Conservation (phyloP, 768 basidiomycete genomes). For the Suillus fuscotomentosus region DNA sequence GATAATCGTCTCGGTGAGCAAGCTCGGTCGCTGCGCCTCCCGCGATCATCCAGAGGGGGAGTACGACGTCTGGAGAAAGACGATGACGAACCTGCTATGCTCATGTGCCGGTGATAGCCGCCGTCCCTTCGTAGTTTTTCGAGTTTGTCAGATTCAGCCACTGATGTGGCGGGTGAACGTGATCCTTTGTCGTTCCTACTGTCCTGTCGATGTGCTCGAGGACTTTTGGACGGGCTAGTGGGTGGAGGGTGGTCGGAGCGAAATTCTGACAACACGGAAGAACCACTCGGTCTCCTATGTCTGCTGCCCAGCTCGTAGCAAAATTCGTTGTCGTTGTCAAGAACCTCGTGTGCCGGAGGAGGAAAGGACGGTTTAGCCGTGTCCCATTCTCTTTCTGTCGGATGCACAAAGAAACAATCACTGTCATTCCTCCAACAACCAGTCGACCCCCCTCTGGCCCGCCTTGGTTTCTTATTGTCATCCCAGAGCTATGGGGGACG, state of each 20-base stretch:
- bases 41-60: slow-evolving; percentile 10
- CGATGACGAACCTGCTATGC: background rate
- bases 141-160: slow-evolving; percentile 22
- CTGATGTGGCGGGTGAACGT: slow-evolving; percentile 25
- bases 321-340: slow-evolving; percentile 22
- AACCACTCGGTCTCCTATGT: slow-evolving; percentile 12
- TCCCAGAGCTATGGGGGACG: slow-evolving; percentile 24
- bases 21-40: slow-evolving; percentile 9
- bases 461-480: slow-evolving; percentile 25
- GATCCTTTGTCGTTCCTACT: slow-evolving; percentile 8
- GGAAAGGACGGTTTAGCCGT: slow-evolving; percentile 26
- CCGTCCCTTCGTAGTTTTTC: slow-evolving; percentile 22
- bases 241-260: slow-evolving; percentile 13
- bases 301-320: slow-evolving; percentile 15
- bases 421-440: slow-evolving; percentile 22
- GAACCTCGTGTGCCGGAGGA: slow-evolving; percentile 17
- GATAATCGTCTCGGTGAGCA: slow-evolving; percentile 6
- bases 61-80: slow-evolving; percentile 3
- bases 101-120: slow-evolving; percentile 2
- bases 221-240: background rate
- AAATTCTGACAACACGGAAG: background rate
- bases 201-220: slow-evolving; percentile 13
- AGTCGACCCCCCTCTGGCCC: slow-evolving; percentile 15
- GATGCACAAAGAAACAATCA: slow-evolving; percentile 30
- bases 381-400: slow-evolving; percentile 32